These are phyloP conservation scores for Ophiostoma montium DNA, from an alignment of 2,329 filamentous ascomycete species.

Conservation along the genomic window DNA sequence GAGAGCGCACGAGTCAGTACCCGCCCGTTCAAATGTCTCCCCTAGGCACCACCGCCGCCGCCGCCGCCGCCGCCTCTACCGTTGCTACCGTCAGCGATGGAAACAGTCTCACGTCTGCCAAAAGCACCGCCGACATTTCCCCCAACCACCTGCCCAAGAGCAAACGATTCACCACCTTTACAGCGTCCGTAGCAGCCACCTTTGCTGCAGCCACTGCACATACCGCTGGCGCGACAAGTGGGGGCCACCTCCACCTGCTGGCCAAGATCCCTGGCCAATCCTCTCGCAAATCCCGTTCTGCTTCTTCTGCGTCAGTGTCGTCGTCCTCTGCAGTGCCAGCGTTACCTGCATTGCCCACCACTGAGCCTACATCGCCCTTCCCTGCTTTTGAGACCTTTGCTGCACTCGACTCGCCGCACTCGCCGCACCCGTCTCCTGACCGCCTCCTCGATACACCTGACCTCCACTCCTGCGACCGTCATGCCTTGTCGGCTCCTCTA, in stretches of 20 bases:
- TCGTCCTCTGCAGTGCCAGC: neutral
- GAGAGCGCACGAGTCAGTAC: neutral
- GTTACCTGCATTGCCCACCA: neutral
- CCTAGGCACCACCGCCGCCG: conserved; percentile 9
- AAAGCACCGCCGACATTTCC: neutral
- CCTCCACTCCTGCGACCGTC: conserved; percentile 4
- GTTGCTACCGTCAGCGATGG: neutral
- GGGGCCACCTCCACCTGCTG: conserved; percentile 6
- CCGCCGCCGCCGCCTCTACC: neutral
- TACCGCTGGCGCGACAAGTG: conserved; percentile 2
- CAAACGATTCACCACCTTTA: neutral
- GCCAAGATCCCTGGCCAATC: conserved; percentile 6
- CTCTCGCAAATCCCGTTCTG: neutral
- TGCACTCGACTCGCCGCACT: conserved; percentile 2
- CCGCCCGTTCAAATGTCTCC: neutral
- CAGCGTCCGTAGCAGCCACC: conserved; percentile 3
- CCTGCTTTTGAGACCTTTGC: conserved; percentile 2
- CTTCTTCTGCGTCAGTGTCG: neutral
- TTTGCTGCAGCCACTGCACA: neutral
- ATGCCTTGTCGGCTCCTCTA: conserved; percentile 15
- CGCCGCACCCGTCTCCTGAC: conserved; percentile 4
- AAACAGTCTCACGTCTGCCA: neutral
- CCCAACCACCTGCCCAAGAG: no score
- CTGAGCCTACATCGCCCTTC: conserved; percentile 2
- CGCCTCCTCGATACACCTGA: neutral